A percentile compares a stretch with the other conserved stretches of the same genome.
Evolutionary conservation across 257 asterid genomes (phyloP).

Genomic region (Ilex aquifolium): DNA sequence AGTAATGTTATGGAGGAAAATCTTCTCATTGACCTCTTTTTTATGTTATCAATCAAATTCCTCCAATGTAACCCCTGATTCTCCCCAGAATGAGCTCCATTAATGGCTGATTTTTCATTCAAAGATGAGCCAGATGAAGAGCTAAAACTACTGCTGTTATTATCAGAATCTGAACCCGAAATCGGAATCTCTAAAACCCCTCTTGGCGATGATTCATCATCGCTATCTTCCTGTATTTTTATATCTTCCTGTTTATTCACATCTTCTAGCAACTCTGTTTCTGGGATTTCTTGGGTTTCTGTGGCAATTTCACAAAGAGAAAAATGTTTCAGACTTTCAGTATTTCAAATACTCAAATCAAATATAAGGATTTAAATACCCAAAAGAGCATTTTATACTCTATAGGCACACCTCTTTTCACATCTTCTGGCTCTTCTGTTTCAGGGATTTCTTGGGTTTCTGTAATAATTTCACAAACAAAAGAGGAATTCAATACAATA

Average conservation of each 20-base stretch:
- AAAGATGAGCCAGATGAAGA: slow-evolving; percentile 9
- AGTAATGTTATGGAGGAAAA: slow-evolving; percentile 27
- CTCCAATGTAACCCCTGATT: slow-evolving; percentile 47
- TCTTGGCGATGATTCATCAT: slow-evolving; percentile 53
- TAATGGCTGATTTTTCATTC: slow-evolving; percentile 16
- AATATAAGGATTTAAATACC: no score
- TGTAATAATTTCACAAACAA: background rate
- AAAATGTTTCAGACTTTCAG: no score
- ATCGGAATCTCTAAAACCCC: slow-evolving; percentile 66
- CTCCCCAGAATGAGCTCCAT: slow-evolving; percentile 24
- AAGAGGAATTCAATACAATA: no score
- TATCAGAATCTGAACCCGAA: slow-evolving; percentile 40
- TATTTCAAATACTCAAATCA: no score
- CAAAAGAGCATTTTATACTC: no score
- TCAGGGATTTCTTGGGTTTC: slow-evolving; percentile 8
- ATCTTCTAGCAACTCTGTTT: background rate
- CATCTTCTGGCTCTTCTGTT: background rate
- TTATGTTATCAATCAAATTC: slow-evolving; percentile 48
- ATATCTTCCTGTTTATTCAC: slow-evolving; percentile 2
- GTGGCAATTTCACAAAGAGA: background rate
- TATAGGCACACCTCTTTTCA: background rate
- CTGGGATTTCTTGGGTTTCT: slow-evolving; percentile 7
- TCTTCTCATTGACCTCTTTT: slow-evolving; percentile 40
- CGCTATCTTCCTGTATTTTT: slow-evolving; percentile 1
- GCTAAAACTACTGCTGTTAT: slow-evolving; percentile 27